Conservation (phyloP, 179 eudicot genomes). For the Beta lomatogona region DNA sequence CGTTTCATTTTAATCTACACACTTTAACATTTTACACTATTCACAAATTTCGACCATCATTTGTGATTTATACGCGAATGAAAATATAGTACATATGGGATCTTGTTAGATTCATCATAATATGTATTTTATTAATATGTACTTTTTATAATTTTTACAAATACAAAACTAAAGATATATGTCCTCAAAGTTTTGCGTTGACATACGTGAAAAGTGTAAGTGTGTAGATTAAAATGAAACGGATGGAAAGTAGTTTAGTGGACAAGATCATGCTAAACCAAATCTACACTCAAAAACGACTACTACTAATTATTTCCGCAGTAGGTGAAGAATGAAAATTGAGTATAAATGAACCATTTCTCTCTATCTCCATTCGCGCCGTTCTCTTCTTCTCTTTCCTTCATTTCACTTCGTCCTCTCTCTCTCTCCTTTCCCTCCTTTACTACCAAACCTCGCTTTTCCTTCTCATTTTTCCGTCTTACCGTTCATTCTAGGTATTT, state of each 20-base stretch:
- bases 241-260: not conserved
- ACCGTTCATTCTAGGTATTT: slow-evolving; percentile 26
- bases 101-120: too few species aligned
- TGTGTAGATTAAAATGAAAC: too few species aligned
- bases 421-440: slow-evolving; percentile 3
- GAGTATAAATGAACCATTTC: slow-evolving; percentile 27
- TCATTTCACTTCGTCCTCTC: slow-evolving; percentile 17
- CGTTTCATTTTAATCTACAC: too few species aligned
- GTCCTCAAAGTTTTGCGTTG: too few species aligned
- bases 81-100: too few species aligned
- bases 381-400: slow-evolving; percentile 20
- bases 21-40: too few species aligned
- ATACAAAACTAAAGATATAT: too few species aligned
- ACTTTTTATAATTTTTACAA: too few species aligned
- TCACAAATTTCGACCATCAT: too few species aligned
- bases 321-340: not conserved
- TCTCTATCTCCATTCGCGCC: slow-evolving; percentile 21
- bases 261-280: not conserved
- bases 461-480: slow-evolving; percentile 27
- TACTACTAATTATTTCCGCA: not conserved
- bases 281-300: slow-evolving; percentile 5
- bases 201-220: too few species aligned
- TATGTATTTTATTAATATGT: too few species aligned
- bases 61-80: too few species aligned
- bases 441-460: slow-evolving; percentile 2